Percentiles rank a stretch among this genome's conserved stretches.
Conservation (phyloP, 202 grass and related monocot genomes). For the Bolboschoenoplectus hybrid region DNA sequence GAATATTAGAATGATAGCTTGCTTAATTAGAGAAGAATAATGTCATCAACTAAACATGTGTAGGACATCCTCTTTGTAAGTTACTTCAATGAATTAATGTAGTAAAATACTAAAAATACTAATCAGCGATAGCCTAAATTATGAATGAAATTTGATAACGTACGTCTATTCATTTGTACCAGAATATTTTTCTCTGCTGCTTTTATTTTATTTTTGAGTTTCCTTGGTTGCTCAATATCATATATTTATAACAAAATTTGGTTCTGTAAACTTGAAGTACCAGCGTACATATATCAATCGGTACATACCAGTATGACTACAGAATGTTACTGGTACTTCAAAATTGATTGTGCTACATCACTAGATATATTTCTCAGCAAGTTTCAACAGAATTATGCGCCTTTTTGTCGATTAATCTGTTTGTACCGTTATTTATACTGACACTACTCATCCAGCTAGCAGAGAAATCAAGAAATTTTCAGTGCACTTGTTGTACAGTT, state of each 20-base stretch:
- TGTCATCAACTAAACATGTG: constrained; percentile 6
- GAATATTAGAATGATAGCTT: not conserved
- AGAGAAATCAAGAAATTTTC: not conserved
- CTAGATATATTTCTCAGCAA: not conserved
- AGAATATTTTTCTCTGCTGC: not conserved
- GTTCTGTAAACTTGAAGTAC: not conserved
- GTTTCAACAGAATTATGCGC: not conserved
- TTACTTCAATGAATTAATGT: not conserved
- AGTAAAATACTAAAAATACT: not conserved
- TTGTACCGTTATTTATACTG: not conserved
- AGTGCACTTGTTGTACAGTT: not conserved
- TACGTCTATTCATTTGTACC: not conserved
- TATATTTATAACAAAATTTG: not conserved
- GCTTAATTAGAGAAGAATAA: constrained; percentile 31
- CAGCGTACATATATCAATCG: not conserved
- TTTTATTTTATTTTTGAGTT: not conserved
- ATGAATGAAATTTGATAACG: not conserved
- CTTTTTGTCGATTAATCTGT: not conserved
- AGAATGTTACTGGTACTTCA: not conserved
- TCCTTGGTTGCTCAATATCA: not conserved
- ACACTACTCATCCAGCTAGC: not conserved
- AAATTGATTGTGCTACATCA: not conserved
- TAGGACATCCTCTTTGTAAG: not conserved
- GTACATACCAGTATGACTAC: not conserved
- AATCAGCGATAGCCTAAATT: not conserved